These are phyloP conservation scores for Vitis labrusca DNA, from an alignment of 164 flowering plant genomes.

Conservation along the genomic window DNA sequence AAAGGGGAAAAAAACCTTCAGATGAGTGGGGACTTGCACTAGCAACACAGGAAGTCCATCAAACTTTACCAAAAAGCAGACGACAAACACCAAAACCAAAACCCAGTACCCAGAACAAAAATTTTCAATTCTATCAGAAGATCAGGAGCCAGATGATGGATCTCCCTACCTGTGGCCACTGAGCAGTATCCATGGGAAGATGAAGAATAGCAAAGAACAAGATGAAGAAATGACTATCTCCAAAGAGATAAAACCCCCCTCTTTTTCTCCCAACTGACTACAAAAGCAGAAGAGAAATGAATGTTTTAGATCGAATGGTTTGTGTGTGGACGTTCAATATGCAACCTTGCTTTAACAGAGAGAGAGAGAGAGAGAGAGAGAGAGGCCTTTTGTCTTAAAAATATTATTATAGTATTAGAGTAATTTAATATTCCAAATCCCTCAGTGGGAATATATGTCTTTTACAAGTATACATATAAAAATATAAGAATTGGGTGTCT, in stretches of 20 bases:
- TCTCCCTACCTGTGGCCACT: conserved; percentile 75
- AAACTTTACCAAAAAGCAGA: conserved; percentile 9
- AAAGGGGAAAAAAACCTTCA: conserved; percentile 17
- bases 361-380: conserved; percentile 20
- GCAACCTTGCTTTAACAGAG: conserved; percentile 15
- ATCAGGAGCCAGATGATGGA: conserved; percentile 2
- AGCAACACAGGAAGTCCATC: conserved; percentile 16
- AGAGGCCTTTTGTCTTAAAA: not conserved
- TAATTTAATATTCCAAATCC: conserved; percentile 3
- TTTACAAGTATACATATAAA: not conserved
- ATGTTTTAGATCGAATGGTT: conserved; percentile 13
- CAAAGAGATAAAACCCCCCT: conserved; percentile 6
- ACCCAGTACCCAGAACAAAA: not conserved
- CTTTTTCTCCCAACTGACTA: conserved; percentile 8
- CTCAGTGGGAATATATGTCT: conserved; percentile 19
- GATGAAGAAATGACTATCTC: conserved; percentile 15
- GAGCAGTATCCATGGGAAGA: conserved; percentile 70
- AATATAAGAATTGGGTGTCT: not conserved
- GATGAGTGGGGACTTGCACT: conserved; percentile 20
- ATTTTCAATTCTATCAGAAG: not conserved
- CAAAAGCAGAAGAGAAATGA: conserved; percentile 9
- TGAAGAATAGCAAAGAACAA: conserved; percentile 14
- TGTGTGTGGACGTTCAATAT: conserved; percentile 16
- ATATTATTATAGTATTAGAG: not conserved
- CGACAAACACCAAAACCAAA: conserved; percentile 14